Base-by-base conservation (phyloP, 2,329 filamentous ascomycete species). In the Microsporum audouinii region DNA sequence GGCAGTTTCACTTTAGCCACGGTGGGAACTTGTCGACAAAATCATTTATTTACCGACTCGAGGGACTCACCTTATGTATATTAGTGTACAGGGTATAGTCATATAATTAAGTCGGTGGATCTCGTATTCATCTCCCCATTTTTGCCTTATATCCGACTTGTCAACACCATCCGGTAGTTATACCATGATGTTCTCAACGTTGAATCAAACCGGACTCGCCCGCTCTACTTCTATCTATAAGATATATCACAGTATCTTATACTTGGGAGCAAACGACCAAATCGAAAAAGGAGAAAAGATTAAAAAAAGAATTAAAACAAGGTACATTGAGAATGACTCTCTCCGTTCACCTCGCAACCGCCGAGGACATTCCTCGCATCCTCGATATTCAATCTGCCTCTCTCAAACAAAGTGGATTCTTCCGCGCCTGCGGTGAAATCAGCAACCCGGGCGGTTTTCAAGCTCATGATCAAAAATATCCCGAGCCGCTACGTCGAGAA, bases 331-430 rank as follows among this genome's bases (percentile, higher is more conserved):
- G 12, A 39, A 63, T 63, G 62, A 43, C 62, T 47, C 60, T 62
- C 27, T 60, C 57, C 31, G 53, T 63, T 58, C 51, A 57, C 36
- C 62, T 27, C n/a, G 59, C 60, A 49, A 57, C 53, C 17, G 29
- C 56, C 39, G 55, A 56, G 29, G 62, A 63, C 53, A 33, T 63
- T n/a, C 56, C 62, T 41, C 57, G 51, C 31, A 58, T 60, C 33
- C 39, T 63, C 8, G 57, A 57, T 2, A 60, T 63, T n/a, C 60
- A 63, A 55, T 60, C 36, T 23, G 51, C 29, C 10, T 56, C 62
- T 1, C 57, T 63, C 39, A 43, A 45, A 8, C 4, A 51, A 10
- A 60, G 57, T 34, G 60, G 60, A 5, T 63, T 63, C 31, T 63
- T 56, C 58, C 60, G 60, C 27, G 60, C 62, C 12, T 49, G 61